phyloP scores from a whole-genome alignment of 2,329 filamentous ascomycete genomes.

The Neopestalotiopsis rosae region DNA sequence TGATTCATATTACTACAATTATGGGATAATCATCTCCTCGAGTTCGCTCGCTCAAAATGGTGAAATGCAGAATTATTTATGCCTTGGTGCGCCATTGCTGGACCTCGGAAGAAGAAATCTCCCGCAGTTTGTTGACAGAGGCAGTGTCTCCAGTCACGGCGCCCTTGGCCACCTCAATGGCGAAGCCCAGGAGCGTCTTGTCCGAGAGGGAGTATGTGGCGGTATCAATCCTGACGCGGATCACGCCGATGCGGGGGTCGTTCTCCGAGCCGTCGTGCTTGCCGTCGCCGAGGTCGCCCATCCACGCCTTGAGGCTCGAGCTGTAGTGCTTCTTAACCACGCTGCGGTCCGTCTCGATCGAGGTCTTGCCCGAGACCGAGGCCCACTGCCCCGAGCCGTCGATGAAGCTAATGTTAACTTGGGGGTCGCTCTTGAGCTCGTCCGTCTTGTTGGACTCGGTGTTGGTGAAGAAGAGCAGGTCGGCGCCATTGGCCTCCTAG shows the following conservation, averaged over 20 bases:
- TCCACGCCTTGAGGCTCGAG: constrained; percentile 77
- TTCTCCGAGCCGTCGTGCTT: constrained; percentile 81
- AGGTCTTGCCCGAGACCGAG: constrained; percentile 77
- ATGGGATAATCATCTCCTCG: neutral
- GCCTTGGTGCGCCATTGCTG: constrained; percentile 56
- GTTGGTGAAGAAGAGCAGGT: constrained; percentile 91
- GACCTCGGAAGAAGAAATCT: constrained; percentile 72
- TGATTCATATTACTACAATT: neutral
- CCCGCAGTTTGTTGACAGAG: constrained; percentile 75
- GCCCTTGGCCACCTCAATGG: constrained; percentile 77
- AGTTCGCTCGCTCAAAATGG: neutral
- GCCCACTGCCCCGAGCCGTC: constrained; percentile 83
- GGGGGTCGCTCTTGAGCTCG: constrained; percentile 73
- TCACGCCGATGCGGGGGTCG: constrained; percentile 83
- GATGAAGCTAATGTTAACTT: constrained; percentile 84
- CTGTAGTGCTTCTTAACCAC: constrained; percentile 78
- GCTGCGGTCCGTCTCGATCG: constrained; percentile 71
- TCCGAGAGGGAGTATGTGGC: constrained; percentile 73
- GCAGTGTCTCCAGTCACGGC: constrained; percentile 74
- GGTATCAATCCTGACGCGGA: constrained; percentile 74
- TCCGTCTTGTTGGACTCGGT: constrained; percentile 88
- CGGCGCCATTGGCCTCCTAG: constrained; percentile 78
- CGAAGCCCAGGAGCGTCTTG: constrained; percentile 67
- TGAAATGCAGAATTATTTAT: neutral
- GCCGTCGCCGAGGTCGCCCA: constrained; percentile 85